Base-by-base conservation (phyloP, 148 eudicot genomes). In the Rhododendron ovatum region DNA sequence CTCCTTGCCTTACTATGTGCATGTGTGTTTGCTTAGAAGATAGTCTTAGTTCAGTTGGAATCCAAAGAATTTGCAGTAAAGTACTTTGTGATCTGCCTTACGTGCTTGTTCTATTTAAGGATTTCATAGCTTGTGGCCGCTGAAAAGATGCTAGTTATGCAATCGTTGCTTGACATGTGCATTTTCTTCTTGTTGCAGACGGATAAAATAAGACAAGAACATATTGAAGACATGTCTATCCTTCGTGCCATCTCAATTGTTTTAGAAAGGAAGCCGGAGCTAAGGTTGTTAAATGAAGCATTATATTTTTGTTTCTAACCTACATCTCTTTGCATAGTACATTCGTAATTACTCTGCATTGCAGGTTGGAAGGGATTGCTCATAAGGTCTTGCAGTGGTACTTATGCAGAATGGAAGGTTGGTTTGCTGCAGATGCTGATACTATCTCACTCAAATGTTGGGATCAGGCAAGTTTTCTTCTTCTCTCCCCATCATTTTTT, bases 371-470 rank as follows among this genome's bases (percentile, higher is more conserved):
- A 83, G 99, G 98, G 76, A 91, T 98, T 90, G 90, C 94, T 82
- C 93, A 98, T 87, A 98, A 94, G 91, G 99, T 98, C 86, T 88
- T 98, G 87, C 99, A 98, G 91, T 98, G 99, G 99, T 98, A 98
- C 93, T 92, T 98, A 43, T 98, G 99, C 92, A 91, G 99, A 91
- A 98, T 98, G 99, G 99, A 98, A 91, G 99, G 99, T 57, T 98
- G 99, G 99, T 95, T 95, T 90, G 96, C 99, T 73, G 95, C 99
- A 57, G 99, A 98, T 94, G 95, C 99, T 82, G 99, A 94, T 86
- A 95, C 98, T 48, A 98, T 98, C 78, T 98, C 99, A 41, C 91
- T 95, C 48, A 93, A 94, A 89, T 80, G 92, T 86, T 98, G 99
- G 99, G 99, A 98, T 85, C 87, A 98, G 98, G 99, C 91, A 91